A percentile compares a stretch with the other conserved stretches of the same genome.
These are phyloP conservation scores for Stagonosporopsis cucurbitacearum DNA, from an alignment of 2,329 filamentous ascomycete species.

Conservation along the genomic window DNA sequence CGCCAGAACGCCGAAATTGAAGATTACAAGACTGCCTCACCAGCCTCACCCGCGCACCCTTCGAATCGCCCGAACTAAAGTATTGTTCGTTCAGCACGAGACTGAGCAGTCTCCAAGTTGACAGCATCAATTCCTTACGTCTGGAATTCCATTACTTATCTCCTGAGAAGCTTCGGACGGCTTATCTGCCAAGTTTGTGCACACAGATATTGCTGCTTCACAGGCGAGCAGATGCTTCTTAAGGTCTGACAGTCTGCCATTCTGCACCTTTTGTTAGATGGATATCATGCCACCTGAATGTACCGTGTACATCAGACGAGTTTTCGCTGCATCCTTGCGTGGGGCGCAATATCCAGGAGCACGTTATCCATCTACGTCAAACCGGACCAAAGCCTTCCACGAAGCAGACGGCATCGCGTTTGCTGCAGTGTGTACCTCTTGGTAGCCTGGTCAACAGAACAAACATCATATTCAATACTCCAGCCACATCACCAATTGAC, in stretches of 20 bases:
- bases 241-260: neutral
- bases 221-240: conserved; percentile 16
- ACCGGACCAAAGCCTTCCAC: too few species aligned
- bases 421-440: too few species aligned
- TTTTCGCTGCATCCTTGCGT: conserved; percentile 5
- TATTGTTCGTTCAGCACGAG: conserved; percentile 20
- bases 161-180: conserved; percentile 16
- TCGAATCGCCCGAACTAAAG: conserved; percentile 20
- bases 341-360: neutral
- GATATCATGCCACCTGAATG: neutral
- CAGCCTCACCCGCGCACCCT: conserved; percentile 22
- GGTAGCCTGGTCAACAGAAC: too few species aligned
- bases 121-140: conserved; percentile 16
- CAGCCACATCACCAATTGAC: too few species aligned
- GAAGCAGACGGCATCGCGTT: too few species aligned
- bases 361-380: too few species aligned
- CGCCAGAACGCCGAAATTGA: too few species aligned
- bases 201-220: conserved; percentile 20
- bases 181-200: conserved; percentile 19
- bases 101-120: conserved; percentile 10
- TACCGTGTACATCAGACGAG: neutral
- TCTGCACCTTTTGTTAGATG: neutral
- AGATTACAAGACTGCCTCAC: conserved; percentile 2
- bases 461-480: too few species aligned
- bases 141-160: conserved; percentile 17